Percentiles rank a stretch among this genome's conserved stretches.
phyloP scores from a whole-genome alignment of 345 rosid genomes.

The Gossypium longicalyx region DNA sequence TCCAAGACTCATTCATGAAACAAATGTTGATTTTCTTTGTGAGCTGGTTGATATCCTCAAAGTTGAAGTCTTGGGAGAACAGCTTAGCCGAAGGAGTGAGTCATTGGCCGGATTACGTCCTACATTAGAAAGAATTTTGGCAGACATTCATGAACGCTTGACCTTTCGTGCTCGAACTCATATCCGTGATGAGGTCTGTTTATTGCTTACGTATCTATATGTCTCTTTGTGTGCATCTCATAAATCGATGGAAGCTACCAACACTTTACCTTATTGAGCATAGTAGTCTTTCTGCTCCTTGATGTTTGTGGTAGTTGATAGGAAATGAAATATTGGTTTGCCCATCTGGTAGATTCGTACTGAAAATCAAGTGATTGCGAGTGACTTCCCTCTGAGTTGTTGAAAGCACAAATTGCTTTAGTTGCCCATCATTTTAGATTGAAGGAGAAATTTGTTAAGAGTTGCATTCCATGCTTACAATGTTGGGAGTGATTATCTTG shows the following conservation, averaged over 20 bases:
- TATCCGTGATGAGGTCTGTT: slow-evolving; percentile 83
- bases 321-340: background rate
- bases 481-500: background rate
- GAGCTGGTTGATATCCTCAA: slow-evolving; percentile 93
- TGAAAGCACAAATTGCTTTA: background rate
- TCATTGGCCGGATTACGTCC: slow-evolving; percentile 83
- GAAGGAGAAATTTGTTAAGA: background rate
- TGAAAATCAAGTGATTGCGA: background rate
- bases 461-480: slow-evolving; percentile 5
- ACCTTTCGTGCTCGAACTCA: slow-evolving; percentile 97
- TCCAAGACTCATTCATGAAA: slow-evolving; percentile 88
- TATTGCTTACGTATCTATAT: background rate
- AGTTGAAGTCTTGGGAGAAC: slow-evolving; percentile 93
- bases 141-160: slow-evolving; percentile 83
- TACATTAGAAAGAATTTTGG: slow-evolving; percentile 85
- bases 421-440: background rate
- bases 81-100: slow-evolving; percentile 67
- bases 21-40: slow-evolving; percentile 84
- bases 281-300: background rate
- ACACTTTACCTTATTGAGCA: background rate
- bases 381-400: background rate
- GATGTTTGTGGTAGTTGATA: slow-evolving; percentile 3
- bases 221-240: background rate
- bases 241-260: background rate
- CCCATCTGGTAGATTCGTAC: background rate